Conservation (phyloP, 345 rosid species). For the Firmiana major region DNA sequence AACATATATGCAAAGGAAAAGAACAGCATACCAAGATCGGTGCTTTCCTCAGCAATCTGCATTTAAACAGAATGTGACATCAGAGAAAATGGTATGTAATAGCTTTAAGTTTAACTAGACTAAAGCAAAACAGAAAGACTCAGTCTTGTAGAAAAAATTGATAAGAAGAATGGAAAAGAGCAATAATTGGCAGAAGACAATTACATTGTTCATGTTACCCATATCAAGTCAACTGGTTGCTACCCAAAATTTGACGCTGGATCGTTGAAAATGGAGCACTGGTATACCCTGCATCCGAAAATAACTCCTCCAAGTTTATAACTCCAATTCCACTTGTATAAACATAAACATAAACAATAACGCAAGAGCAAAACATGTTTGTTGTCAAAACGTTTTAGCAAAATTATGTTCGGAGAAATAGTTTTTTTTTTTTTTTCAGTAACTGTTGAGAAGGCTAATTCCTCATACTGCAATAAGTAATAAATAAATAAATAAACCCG, state of each 20-base stretch:
- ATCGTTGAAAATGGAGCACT: conserved; percentile 9
- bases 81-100: conserved; percentile 2
- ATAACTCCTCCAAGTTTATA: background rate
- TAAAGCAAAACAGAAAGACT: background rate
- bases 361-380: too few relatives aligned
- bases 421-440: too few relatives aligned
- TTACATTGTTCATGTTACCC: conserved; percentile 31
- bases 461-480: too few relatives aligned
- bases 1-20: conserved; percentile 2
- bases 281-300: conserved; percentile 14
- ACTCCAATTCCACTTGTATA: background rate
- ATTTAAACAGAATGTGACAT: conserved; percentile 12
- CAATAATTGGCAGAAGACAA: background rate
- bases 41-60: conserved; percentile 48
- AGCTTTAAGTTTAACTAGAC: background rate
- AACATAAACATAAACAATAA: too few relatives aligned
- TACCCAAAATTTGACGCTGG: conserved; percentile 15
- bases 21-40: conserved; percentile 54
- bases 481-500: too few relatives aligned
- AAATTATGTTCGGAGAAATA: background rate
- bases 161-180: background rate
- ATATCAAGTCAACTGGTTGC: conserved; percentile 22
- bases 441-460: too few relatives aligned
- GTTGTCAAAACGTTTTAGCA: too few relatives aligned
- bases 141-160: background rate